A percentile compares a stretch with the other conserved stretches of the same genome.
Evolutionary conservation across 2,329 filamentous ascomycete genomes (phyloP).

Genomic region (Aureobasidium sp.): DNA sequence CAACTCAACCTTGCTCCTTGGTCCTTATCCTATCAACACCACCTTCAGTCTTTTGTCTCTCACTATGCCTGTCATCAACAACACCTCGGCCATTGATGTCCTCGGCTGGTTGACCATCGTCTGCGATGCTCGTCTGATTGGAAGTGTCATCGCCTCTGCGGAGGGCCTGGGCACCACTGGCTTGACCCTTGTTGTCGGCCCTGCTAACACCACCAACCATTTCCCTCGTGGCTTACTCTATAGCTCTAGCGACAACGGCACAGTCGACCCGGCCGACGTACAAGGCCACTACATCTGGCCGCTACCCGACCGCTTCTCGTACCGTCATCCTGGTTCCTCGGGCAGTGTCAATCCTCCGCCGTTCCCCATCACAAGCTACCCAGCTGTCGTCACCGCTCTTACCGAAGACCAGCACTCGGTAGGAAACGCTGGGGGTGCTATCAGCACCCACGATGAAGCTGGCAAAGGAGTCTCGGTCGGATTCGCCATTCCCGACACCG

Average conservation of each 20-base stretch:
- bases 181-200: constrained; percentile 61
- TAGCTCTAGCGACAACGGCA: not conserved
- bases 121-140: constrained; percentile 56
- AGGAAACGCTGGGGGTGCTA: constrained; percentile 60
- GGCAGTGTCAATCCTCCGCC: constrained; percentile 35
- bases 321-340: constrained; percentile 22
- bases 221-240: constrained; percentile 31
- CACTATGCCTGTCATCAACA: constrained; percentile 69
- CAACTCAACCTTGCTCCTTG: constrained; percentile 59
- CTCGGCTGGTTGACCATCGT: constrained; percentile 79
- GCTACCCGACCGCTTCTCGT: constrained; percentile 19
- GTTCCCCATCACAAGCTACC: constrained; percentile 55
- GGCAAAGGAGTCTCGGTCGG: constrained; percentile 65
- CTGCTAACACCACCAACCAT: constrained; percentile 54
- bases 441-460: constrained; percentile 67
- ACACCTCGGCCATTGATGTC: constrained; percentile 50
- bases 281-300: constrained; percentile 24
- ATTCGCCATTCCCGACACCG: constrained; percentile 59
- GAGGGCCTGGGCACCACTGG: constrained; percentile 66
- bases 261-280: not conserved
- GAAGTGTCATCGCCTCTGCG: constrained; percentile 51
- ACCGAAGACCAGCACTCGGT: constrained; percentile 39
- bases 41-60: constrained; percentile 70
- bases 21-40: constrained; percentile 63
- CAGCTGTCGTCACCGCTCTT: constrained; percentile 54